These are phyloP conservation scores for Exophiala sp. DNA, from an alignment of 2,329 filamentous ascomycete species.

Conservation along the genomic window DNA sequence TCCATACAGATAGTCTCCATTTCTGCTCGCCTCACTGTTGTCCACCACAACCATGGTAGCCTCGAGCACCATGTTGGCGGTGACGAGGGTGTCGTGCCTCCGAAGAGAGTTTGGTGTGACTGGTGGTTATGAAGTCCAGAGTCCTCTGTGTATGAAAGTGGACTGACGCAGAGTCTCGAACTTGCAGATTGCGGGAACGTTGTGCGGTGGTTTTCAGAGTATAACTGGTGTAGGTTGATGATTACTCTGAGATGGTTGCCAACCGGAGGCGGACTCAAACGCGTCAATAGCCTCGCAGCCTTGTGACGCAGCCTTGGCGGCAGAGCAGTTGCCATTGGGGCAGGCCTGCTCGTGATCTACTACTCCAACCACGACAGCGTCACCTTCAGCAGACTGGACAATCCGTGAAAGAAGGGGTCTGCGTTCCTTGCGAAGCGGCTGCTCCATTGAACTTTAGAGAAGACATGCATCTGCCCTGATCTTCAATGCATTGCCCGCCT, in stretches of 20 bases:
- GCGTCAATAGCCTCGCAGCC: slow-evolving; percentile 3
- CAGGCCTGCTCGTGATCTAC: too few species aligned
- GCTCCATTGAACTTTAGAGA: background rate
- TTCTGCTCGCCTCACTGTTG: slow-evolving; percentile 97
- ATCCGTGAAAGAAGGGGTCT: background rate
- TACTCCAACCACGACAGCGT: background rate
- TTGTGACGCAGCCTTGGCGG: background rate
- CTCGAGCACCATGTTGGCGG: slow-evolving; percentile 88
- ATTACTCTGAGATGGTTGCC: background rate
- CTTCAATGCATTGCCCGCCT: background rate
- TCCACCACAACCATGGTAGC: slow-evolving; percentile 98
- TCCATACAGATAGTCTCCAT: slow-evolving; percentile 75
- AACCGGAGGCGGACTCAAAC: background rate
- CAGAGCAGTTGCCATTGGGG: background rate
- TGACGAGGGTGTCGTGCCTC: slow-evolving; percentile 1
- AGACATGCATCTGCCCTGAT: background rate
- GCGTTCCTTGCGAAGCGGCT: background rate
- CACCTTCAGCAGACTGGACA: background rate
- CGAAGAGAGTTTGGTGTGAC: background rate
- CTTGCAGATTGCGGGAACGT: too few species aligned
- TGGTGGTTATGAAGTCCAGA: background rate
- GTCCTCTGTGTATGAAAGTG: too few species aligned
- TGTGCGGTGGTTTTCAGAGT: background rate
- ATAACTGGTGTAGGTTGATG: background rate
- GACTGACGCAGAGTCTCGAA: too few species aligned